Conservation (phyloP, 331 rosid genomes). For the Quercus phellos region DNA sequence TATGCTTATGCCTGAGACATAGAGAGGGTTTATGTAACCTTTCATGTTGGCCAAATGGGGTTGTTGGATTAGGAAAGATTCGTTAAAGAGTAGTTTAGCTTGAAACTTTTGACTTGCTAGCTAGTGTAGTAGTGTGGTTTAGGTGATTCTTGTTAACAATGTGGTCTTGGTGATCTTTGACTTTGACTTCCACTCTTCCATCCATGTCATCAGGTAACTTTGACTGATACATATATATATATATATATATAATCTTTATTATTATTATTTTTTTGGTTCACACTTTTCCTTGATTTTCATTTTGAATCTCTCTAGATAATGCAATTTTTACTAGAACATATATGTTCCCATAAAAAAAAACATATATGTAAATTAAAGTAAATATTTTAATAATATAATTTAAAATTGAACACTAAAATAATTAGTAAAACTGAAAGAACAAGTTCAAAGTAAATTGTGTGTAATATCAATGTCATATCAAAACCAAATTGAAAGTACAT, state of each 20-base stretch:
- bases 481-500: no score
- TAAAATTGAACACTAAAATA: no score
- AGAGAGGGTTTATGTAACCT: conserved; percentile 4
- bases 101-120: not conserved
- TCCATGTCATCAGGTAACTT: not conserved
- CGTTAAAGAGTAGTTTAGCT: conserved; percentile 5
- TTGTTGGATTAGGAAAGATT: conserved; percentile 24
- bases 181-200: conserved; percentile 6
- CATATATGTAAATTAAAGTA: no score
- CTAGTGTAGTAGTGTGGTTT: conserved; percentile 15
- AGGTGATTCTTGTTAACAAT: not conserved
- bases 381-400: no score
- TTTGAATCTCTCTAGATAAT: not conserved
- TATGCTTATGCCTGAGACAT: conserved; percentile 15
- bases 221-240: not conserved
- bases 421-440: no score
- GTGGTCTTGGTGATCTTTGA: conserved; percentile 35
- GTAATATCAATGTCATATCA: no score
- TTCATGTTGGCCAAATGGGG: not conserved
- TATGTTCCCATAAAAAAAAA: no score
- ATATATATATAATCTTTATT: no score
- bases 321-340: not conserved
- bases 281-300: not conserved
- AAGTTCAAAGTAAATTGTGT: no score
- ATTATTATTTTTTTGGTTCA: not conserved